Evolutionary conservation across 129 eudicot species (phyloP).

Genomic region (Deinandra increscens): DNA sequence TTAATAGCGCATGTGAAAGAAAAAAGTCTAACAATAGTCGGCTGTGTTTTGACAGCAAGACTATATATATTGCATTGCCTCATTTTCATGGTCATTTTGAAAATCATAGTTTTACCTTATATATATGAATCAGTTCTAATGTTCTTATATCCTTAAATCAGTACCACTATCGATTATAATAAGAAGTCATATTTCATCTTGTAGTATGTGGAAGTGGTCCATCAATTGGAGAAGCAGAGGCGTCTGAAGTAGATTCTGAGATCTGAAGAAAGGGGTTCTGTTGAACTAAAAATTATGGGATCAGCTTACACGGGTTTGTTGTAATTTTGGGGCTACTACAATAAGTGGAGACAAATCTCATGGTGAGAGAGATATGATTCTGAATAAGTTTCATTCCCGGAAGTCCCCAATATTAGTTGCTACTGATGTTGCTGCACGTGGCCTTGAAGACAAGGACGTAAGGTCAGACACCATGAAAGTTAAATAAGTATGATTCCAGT

Average conservation of each 20-base stretch:
- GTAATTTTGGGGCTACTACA: conserved; percentile 87
- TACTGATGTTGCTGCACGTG: conserved; percentile 96
- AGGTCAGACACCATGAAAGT: conserved; percentile 42
- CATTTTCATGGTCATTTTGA: too few relatives aligned
- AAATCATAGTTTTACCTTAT: too few relatives aligned
- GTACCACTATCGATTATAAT: too few relatives aligned
- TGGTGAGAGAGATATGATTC: conserved; percentile 77
- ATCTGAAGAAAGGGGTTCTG: conserved; percentile 92
- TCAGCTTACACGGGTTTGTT: conserved; percentile 73
- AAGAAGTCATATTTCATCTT: conserved; percentile 4
- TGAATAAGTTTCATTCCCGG: conserved; percentile 75
- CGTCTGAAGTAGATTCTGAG: too few relatives aligned
- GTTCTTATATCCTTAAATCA: too few relatives aligned
- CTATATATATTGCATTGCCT: too few relatives aligned
- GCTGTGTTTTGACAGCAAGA: too few relatives aligned
- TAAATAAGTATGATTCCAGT: neutral
- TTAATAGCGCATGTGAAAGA: too few relatives aligned
- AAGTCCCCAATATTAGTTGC: conserved; percentile 82
- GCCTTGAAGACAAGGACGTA: conserved; percentile 83
- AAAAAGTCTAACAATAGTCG: too few relatives aligned
- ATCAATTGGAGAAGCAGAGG: too few relatives aligned
- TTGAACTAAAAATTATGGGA: conserved; percentile 82
- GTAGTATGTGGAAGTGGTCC: conserved; percentile 88
- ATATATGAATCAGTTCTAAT: too few relatives aligned
- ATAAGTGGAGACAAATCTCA: conserved; percentile 94